A percentile compares a stretch with the other conserved stretches of the same genome.
Conservation (phyloP, 2,329 filamentous ascomycete genomes). For the Fusarium ramigenum region DNA sequence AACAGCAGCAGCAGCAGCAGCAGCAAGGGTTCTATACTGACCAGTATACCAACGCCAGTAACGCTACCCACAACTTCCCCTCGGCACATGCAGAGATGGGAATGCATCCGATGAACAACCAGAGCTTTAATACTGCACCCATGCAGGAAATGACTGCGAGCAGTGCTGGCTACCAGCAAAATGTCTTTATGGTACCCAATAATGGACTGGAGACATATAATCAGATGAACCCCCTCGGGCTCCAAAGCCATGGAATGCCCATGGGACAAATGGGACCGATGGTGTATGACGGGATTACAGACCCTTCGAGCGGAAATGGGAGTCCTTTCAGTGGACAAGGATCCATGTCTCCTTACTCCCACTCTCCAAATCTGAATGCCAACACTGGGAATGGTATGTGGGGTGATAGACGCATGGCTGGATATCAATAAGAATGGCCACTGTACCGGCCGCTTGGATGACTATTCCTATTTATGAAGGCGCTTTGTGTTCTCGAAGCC, state of each 20-base stretch:
- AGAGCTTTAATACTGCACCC: constrained; percentile 35
- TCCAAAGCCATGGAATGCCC: constrained; percentile 42
- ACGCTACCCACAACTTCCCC: constrained; percentile 42
- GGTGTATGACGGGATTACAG: constrained; percentile 46
- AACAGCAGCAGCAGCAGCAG: constrained; percentile 12
- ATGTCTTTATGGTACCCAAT: constrained; percentile 42
- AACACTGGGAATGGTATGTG: constrained; percentile 33
- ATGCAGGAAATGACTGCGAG: constrained; percentile 42
- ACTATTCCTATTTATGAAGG: neutral
- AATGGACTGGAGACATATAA: constrained; percentile 46
- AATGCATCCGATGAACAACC: constrained; percentile 40
- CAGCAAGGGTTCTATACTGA: constrained; percentile 37
- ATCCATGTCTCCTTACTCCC: constrained; percentile 48
- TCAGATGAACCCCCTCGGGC: constrained; percentile 46
- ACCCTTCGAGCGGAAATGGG: constrained; percentile 46
- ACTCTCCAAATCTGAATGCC: constrained; percentile 47
- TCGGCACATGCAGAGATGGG: constrained; percentile 39
- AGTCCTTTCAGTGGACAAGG: constrained; percentile 51
- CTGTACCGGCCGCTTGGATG: neutral
- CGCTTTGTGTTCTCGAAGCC: neutral
- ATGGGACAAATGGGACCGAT: constrained; percentile 46
- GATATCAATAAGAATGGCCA: constrained; percentile 13
- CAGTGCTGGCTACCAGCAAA: constrained; percentile 38
- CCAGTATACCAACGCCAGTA: constrained; percentile 43
- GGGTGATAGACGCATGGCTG: constrained; percentile 31